Evolutionary conservation across 805 yeast species (phyloP).

Genomic region (Kodamaea leandrae): DNA sequence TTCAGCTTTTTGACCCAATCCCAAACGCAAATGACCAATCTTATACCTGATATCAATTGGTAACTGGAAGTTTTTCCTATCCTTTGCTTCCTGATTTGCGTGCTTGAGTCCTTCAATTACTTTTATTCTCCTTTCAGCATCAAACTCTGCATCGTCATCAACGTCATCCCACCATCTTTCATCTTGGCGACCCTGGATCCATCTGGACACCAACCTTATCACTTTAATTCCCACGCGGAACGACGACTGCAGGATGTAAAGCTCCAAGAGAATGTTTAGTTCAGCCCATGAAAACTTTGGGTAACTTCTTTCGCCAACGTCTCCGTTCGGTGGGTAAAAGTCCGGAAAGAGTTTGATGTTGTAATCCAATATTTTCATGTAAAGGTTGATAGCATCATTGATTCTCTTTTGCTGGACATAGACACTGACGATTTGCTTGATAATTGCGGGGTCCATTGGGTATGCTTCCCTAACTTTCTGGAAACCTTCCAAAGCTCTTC

Average conservation of each 20-base stretch:
- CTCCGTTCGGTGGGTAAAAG: conserved; percentile 25
- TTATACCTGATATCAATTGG: conserved; percentile 89
- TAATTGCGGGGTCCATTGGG: conserved; percentile 59
- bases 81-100: conserved; percentile 10
- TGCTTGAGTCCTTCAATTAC: conserved; percentile 24
- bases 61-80: conserved; percentile 37
- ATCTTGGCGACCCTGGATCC: conserved; percentile 70
- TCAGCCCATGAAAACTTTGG: conserved; percentile 84
- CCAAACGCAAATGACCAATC: conserved; percentile 70
- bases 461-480: conserved; percentile 51
- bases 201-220: conserved; percentile 71
- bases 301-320: conserved; percentile 19
- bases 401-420: conserved; percentile 57
- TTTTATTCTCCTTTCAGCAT: conserved; percentile 61
- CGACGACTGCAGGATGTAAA: conserved; percentile 67
- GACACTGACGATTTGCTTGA: conserved; percentile 56
- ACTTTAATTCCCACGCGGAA: conserved; percentile 62
- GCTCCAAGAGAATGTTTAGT: conserved; percentile 77
- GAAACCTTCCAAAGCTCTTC: conserved; percentile 73
- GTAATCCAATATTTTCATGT: conserved; percentile 58
- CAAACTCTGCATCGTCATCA: conserved; percentile 79
- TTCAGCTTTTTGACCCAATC: conserved; percentile 60
- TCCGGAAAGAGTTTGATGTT: conserved; percentile 40
- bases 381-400: conserved; percentile 72
- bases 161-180: conserved; percentile 67